Evolutionary conservation across 257 asterid species (phyloP), one percentile per base, ranked within the genome.

Genomic region (Ilex asprella): DNA sequence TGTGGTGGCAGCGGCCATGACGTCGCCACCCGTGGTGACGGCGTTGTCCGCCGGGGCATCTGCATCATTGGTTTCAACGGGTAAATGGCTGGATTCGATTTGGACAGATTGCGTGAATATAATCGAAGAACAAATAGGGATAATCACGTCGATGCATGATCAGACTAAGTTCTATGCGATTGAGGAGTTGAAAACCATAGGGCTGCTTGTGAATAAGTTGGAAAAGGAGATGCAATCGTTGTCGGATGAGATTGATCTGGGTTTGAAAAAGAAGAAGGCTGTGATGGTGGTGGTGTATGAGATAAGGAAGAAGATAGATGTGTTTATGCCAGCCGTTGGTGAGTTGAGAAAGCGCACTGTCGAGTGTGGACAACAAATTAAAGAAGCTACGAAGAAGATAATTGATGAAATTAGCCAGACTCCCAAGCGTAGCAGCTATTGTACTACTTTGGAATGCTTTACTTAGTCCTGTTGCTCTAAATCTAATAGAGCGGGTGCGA

Each of bases 1-100:
- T 1, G 84, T 84, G 60, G 87, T 86, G 77, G 92, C 89, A 12
- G 92, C 95, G 3, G 95, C 92, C 8, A 64, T 86, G 73, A 80
- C 94, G 4, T 89, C 87, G 2, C 94, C 94, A 2, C 89, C 94
- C 0, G 83, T 82, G 27, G 85, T 80, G 31, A 79, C 87, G 0
- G 94, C 89, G 3, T 59, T 80, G 15, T 87, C 86, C 1, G 94
- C 94, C 0, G 94, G 89, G 2, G 55, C 89, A 10, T 67, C 94
- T 11, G 62, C 80, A 5, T 89, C 94, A 0, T 21, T 85, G 62
- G 87, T 81, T 16, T 80, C 89, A 12, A 78, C 78, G 78, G 87
- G 94, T 50, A 80, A 76, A 51, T 85, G 94, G 94, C 72, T 85
- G 2, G 78, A 82, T 60, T 72, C 85, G 5, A 67, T 80, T 56